Percentiles rank a stretch among this genome's conserved stretches.
phyloP scores from a whole-genome alignment of 768 basidiomycete species.

The Cystoderma amianthinum region DNA sequence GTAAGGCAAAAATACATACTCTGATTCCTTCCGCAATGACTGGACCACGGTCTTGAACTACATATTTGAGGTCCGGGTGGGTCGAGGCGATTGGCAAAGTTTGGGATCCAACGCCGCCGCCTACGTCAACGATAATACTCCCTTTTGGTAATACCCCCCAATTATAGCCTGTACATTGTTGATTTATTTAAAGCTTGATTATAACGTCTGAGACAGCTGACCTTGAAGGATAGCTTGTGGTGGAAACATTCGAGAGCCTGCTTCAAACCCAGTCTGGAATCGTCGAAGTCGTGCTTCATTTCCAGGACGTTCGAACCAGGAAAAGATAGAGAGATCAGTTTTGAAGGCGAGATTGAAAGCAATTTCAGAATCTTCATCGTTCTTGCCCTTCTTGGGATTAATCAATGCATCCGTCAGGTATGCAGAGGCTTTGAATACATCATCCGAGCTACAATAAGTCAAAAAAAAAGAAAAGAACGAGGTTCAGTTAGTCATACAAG shows the following conservation, averaged over 20 bases:
- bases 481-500: conserved; percentile 5
- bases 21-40: conserved; percentile 13
- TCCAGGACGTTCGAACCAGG: conserved; percentile 22
- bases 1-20: no score
- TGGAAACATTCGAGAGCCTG: conserved; percentile 11
- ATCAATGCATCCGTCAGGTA: conserved; percentile 7
- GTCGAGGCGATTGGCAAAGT: conserved; percentile 19
- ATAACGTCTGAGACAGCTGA: neutral
- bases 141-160: conserved; percentile 9
- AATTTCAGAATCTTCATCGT: conserved; percentile 9
- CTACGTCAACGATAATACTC: conserved; percentile 23
- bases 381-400: conserved; percentile 6
- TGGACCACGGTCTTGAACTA: conserved; percentile 27
- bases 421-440: conserved; percentile 11
- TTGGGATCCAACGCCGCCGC: conserved; percentile 24
- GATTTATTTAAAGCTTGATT: neutral
- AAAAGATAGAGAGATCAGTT: conserved; percentile 15
- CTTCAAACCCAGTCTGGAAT: conserved; percentile 19
- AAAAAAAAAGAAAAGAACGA: no score
- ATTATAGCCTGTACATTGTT: conserved; percentile 10
- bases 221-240: conserved; percentile 12
- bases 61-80: conserved; percentile 20
- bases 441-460: conserved; percentile 17
- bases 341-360: conserved; percentile 18
- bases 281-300: conserved; percentile 17